Evolutionary conservation across 2,329 filamentous ascomycete species (phyloP).

Genomic region (Colletotrichum costaricense): DNA sequence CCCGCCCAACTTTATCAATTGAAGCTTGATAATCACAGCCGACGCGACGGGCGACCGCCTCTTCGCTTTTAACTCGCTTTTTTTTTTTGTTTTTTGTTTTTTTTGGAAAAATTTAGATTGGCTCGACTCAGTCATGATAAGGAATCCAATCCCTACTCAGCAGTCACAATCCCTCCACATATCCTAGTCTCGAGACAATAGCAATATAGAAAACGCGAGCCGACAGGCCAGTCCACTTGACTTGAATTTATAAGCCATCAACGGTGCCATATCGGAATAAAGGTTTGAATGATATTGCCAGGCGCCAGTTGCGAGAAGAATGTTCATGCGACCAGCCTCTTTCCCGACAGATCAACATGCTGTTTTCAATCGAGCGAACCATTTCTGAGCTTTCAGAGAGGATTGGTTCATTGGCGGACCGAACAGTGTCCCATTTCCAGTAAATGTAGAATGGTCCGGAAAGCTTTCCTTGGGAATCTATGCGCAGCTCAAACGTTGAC

Average conservation of each 20-base stretch:
- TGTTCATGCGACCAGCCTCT: too few relatives aligned
- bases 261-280: background rate
- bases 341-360: background rate
- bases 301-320: background rate
- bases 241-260: background rate
- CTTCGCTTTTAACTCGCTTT: background rate
- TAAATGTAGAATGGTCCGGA: too few relatives aligned
- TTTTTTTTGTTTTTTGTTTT: too few relatives aligned
- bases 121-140: background rate
- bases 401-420: background rate
- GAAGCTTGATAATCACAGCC: constrained; percentile 1
- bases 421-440: background rate
- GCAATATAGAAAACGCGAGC: background rate
- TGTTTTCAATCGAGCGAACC: background rate
- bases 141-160: background rate
- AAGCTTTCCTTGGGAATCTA: background rate
- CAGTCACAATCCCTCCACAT: background rate
- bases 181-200: background rate
- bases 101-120: background rate
- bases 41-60: constrained; percentile 1
- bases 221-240: background rate
- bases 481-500: background rate
- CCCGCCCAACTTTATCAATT: background rate
- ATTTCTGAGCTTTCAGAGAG: background rate
- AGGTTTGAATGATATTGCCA: background rate